Base-by-base conservation (phyloP, 306 rosid genomes). In the Gynostemma pentaphyllum region DNA sequence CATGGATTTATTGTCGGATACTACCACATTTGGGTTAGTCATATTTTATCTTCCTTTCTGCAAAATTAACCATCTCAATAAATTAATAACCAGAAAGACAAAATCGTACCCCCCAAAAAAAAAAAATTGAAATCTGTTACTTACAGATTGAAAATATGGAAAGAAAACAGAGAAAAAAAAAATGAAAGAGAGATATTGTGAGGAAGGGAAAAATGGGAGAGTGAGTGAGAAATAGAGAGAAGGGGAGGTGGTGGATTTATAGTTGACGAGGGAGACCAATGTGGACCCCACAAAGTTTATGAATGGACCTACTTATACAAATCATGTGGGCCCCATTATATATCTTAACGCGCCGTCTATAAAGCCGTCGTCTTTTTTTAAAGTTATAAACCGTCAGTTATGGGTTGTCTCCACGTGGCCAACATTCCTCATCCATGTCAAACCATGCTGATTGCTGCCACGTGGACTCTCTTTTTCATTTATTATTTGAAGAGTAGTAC, bases 1-100 rank as follows among this genome's bases (percentile, higher is more conserved):
- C 78, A 64, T 26, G 0, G 83, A 46, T 67, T 82, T 75, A 0
- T 77, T 4, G 1, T 84, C 81, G 2, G 83, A 41, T 48, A 79
- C 65, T 23, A 76, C 32, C 75, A 83, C 89, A 87, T 87, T 87
- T 76, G 82, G 87, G 67, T 81, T 89, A 40, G 96, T 87, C 97
- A 90, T n/a, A n/a, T 88, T 27, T 66, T 64, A 4, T n/a, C 42
- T 40, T 26, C 15, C 22, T 69, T 16, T 26, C 51, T 53, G 5
- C 29, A 18, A 67, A 24, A 65, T 11, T 4, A 19, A 48, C n/a
- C n/a, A 7, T 2, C 54, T 4, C 29, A 48, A 48, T 48, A 70
- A n/a, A 45, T 16, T 13, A 30, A 50, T 45, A 42, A n/a, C n/a
- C n/a, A 9, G 24, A 5, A 48, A 36, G 39, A 54, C 1, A 18